Evolutionary conservation across 2,329 filamentous ascomycete genomes (phyloP), one percentile per base, ranked within the genome.

Genomic region (Aureobasidium sp.): DNA sequence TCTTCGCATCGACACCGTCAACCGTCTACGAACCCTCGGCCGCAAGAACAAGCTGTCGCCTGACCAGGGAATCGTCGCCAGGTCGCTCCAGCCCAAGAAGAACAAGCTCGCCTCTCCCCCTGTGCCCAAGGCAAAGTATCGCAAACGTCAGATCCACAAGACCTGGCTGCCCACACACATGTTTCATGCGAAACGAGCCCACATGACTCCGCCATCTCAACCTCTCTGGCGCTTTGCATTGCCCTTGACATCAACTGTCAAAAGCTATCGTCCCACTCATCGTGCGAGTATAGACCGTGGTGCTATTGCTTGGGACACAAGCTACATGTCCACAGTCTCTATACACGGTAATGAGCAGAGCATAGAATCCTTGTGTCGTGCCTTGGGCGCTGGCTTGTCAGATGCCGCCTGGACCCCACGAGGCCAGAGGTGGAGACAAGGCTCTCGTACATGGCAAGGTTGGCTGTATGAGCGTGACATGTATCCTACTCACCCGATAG

Each of bases 151-250:
- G 72, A 78, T 87, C 49, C 82, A 89, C 73, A 97, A 97, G 78
- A 91, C 89, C 3, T 97, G 93, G 91, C 79, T 99, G 16, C 94
- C 94, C 0, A 97, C 94, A 7, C 94, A 99, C 73, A 77, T 95
- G 66, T 99, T 89, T 83, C 92, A 96, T 75, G 87, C 93, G 2
- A 99, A 99, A 74, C 81, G 94, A 63, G 91, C 94, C 27, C 88
- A 84, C 63, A 95, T 99, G 89, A 91, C 91, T 0, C 81, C 84
- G 8, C 88, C 90, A 0, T 86, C 83, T 53, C 82, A 88, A 48
- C 88, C 90, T 3, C 75, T 94, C n/a, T 99, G 94, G 94, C 84
- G 91, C 44, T 96, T 97, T 73, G 85, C 90, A 0, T 78, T 97
- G 29, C 91, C 92, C 0, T 73, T 96, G 65, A 91, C 89, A 5